Percentiles rank a stretch among this genome's conserved stretches.
These are phyloP conservation scores for Candida corydali DNA, from an alignment of 805 yeast species.

Conservation along the genomic window DNA sequence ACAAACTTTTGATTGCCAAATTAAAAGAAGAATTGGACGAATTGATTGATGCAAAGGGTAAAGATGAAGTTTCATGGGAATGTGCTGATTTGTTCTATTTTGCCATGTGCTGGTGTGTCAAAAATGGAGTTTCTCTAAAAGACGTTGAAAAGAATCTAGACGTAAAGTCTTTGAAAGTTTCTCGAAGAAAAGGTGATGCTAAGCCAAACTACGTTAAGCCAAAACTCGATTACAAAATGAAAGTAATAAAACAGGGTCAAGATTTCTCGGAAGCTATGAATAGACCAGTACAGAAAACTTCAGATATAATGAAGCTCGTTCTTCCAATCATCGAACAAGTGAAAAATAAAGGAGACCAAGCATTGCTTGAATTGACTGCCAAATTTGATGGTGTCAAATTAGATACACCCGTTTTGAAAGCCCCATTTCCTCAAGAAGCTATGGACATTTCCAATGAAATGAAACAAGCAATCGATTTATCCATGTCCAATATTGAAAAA, in stretches of 20 bases:
- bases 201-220: slow-evolving; percentile 62
- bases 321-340: slow-evolving; percentile 85
- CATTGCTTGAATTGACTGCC: slow-evolving; percentile 82
- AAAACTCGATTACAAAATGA: slow-evolving; percentile 44
- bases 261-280: slow-evolving; percentile 59
- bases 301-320: slow-evolving; percentile 89
- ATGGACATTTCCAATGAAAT: slow-evolving; percentile 73
- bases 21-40: slow-evolving; percentile 96
- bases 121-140: slow-evolving; percentile 71
- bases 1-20: slow-evolving; percentile 72
- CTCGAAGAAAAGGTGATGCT: slow-evolving; percentile 95
- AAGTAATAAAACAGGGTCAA: slow-evolving; percentile 40
- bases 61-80: slow-evolving; percentile 75
- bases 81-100: slow-evolving; percentile 82
- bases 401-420: slow-evolving; percentile 66
- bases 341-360: slow-evolving; percentile 74
- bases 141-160: slow-evolving; percentile 86
- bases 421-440: slow-evolving; percentile 80
- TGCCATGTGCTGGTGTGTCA: slow-evolving; percentile 49
- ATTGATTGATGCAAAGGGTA: slow-evolving; percentile 68
- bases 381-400: slow-evolving; percentile 86
- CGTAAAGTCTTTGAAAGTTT: slow-evolving; percentile 76
- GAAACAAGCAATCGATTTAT: slow-evolving; percentile 81
- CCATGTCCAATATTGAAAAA: slow-evolving; percentile 81
- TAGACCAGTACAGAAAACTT: slow-evolving; percentile 94